These are phyloP conservation scores for Candida manassasensis DNA, from an alignment of 805 yeast genomes.

Conservation along the genomic window DNA sequence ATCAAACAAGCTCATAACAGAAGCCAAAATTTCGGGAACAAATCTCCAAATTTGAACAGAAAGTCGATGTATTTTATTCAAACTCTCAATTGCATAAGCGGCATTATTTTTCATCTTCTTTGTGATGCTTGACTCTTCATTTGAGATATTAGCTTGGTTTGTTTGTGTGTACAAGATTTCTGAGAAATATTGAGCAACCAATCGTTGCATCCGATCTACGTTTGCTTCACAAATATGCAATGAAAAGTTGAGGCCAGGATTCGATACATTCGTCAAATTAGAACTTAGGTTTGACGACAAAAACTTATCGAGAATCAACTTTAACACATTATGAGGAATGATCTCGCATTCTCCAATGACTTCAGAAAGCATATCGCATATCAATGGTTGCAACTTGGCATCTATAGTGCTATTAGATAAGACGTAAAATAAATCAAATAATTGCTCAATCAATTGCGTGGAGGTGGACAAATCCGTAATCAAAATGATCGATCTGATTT, in stretches of 20 bases:
- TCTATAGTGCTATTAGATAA: constrained; percentile 41
- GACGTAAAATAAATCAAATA: constrained; percentile 63
- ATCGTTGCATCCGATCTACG: constrained; percentile 68
- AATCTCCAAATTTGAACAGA: constrained; percentile 69
- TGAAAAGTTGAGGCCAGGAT: constrained; percentile 64
- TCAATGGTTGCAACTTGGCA: constrained; percentile 52
- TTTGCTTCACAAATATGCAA: constrained; percentile 64
- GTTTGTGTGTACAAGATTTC: constrained; percentile 60
- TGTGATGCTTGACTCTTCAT: constrained; percentile 8
- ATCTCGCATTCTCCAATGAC: constrained; percentile 65
- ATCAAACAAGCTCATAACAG: constrained; percentile 74
- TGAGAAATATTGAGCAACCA: constrained; percentile 72
- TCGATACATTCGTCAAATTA: constrained; percentile 26
- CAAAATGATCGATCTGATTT: constrained; percentile 68
- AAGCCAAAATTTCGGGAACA: constrained; percentile 67
- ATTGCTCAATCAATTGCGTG: constrained; percentile 44
- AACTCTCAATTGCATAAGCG: constrained; percentile 32
- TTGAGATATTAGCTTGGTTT: constrained; percentile 16
- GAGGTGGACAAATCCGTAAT: constrained; percentile 71
- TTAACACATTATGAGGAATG: constrained; percentile 57
- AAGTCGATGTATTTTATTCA: constrained; percentile 59
- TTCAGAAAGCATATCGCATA: constrained; percentile 70
- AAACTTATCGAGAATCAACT: constrained; percentile 62
- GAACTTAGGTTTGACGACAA: constrained; percentile 18
- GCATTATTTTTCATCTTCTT: constrained; percentile 12